Percentiles rank a stretch among this genome's conserved stretches.
Conservation (phyloP, 1,139 yeast species). For the Hansenula lynferdii region DNA sequence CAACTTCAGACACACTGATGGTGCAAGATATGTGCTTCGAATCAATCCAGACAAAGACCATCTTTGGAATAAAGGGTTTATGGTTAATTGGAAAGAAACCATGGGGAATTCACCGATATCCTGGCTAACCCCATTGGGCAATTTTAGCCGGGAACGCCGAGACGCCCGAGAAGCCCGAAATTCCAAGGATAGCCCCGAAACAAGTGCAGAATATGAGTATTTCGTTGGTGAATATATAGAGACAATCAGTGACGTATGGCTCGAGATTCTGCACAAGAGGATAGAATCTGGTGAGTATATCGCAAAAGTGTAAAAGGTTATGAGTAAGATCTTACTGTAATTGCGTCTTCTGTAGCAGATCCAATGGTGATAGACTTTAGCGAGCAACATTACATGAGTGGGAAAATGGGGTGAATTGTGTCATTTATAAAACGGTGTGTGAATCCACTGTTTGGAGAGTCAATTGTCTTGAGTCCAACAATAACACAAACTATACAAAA, state of each 20-base stretch:
- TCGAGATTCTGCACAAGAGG: constrained; percentile 1
- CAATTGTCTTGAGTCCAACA: neutral
- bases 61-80: constrained; percentile 24
- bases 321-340: no score
- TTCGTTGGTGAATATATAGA: constrained; percentile 17
- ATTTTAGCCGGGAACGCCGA: neutral
- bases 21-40: constrained; percentile 23
- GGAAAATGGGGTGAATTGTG: no score
- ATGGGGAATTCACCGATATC: constrained; percentile 16
- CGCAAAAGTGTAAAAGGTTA: neutral
- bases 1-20: constrained; percentile 7
- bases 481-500: neutral
- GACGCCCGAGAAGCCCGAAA: no score
- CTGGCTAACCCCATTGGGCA: constrained; percentile 18
- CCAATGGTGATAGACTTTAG: no score
- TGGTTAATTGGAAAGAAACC: constrained; percentile 17
- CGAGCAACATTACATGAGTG: no score
- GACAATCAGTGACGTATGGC: constrained; percentile 6
- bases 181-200: no score
- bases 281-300: constrained; percentile 9
- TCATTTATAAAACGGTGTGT: no score
- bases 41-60: constrained; percentile 19
- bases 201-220: constrained; percentile 5
- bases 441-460: no score
- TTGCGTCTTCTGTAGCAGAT: no score